Conservation (phyloP, 2,329 filamentous ascomycete species). For the Arachnopeziza araneosa region DNA sequence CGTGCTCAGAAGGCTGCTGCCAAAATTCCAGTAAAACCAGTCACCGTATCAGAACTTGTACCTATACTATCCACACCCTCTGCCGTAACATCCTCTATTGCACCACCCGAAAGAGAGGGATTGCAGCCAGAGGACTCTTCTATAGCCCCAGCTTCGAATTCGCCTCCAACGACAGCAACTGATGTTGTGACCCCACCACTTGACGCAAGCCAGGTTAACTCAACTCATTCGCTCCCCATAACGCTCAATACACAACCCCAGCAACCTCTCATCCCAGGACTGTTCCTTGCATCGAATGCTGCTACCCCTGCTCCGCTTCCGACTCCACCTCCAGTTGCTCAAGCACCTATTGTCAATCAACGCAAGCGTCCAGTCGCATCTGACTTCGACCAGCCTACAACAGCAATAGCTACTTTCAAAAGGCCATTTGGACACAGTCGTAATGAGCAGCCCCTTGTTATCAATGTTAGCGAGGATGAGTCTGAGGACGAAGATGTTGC, state of each 20-base stretch:
- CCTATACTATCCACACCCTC: not conserved
- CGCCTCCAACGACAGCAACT: not conserved
- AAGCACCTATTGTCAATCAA: conserved; percentile 9
- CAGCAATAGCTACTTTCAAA: conserved; percentile 33
- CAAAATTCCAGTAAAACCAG: conserved; percentile 1
- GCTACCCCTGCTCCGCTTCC: conserved; percentile 7
- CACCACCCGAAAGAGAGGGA: not conserved
- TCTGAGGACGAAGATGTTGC: conserved; percentile 54
- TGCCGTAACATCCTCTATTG: not conserved
- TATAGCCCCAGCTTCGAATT: not conserved
- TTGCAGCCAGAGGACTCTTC: not conserved
- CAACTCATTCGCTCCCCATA: not conserved
- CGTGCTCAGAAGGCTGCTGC: conserved; percentile 33
- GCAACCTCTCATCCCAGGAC: conserved; percentile 20
- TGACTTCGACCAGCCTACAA: conserved; percentile 58
- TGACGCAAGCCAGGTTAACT: not conserved
- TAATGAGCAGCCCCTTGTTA: conserved; percentile 62
- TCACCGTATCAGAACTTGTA: not conserved
- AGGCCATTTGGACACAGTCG: conserved; percentile 57
- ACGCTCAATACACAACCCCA: not conserved
- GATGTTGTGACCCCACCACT: not conserved
- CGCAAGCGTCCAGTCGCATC: conserved; percentile 61
- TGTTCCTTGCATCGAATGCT: conserved; percentile 24
- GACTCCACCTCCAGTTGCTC: not conserved
- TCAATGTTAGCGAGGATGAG: conserved; percentile 78